Evolutionary conservation across 371 early-diverging fungal genomes (phyloP).

Genomic region (Mortierella sp.): DNA sequence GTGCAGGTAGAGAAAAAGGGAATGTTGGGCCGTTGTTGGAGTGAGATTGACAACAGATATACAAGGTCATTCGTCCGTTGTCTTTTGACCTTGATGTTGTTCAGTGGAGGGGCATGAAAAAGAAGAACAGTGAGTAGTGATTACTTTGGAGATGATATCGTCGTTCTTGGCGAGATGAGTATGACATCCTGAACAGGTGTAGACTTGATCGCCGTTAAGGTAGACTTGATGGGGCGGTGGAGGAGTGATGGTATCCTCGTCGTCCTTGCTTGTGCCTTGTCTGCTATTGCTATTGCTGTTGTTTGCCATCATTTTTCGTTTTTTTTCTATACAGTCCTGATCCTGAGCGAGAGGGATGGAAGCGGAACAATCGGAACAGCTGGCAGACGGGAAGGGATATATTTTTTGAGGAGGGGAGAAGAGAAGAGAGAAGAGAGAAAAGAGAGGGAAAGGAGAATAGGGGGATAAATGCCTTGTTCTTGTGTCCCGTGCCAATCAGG

Average conservation of each 20-base stretch:
- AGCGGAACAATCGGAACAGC: background rate
- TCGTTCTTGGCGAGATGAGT: conserved; percentile 73
- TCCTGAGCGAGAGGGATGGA: background rate
- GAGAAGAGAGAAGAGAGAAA: background rate
- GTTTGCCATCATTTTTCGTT: background rate
- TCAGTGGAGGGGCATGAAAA: background rate
- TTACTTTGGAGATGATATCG: conserved; percentile 75
- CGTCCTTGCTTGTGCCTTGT: background rate
- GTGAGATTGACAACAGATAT: background rate
- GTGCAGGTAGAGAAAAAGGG: background rate
- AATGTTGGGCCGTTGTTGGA: background rate
- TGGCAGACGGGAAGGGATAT: background rate
- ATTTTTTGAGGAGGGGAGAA: background rate
- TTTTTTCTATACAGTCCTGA: background rate
- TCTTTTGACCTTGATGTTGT: background rate
- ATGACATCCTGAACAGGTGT: conserved; percentile 71
- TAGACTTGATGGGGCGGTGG: conserved; percentile 59
- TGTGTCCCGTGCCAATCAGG: background rate
- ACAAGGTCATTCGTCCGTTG: background rate
- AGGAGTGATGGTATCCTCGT: background rate
- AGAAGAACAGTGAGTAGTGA: background rate
- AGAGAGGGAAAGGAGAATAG: background rate
- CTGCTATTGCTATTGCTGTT: background rate
- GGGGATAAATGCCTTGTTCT: background rate
- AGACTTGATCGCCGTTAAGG: conserved; percentile 61